These are phyloP conservation scores for Aspergillus latus DNA, from an alignment of 2,329 filamentous ascomycete genomes.

Conservation along the genomic window DNA sequence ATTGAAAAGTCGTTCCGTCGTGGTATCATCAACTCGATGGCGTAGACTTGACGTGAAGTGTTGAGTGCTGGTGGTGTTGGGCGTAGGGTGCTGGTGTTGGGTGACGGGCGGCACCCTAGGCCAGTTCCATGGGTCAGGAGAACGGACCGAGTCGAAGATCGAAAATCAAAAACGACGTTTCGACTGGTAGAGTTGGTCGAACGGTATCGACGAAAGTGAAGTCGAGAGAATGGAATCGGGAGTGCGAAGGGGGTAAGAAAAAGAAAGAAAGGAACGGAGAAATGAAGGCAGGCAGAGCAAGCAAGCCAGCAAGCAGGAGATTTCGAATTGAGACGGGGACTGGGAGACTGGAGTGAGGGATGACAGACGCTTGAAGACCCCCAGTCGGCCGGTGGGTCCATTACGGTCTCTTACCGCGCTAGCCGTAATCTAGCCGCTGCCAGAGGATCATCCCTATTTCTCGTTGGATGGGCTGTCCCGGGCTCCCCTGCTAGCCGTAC, in stretches of 20 bases:
- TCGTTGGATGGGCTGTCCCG: background rate
- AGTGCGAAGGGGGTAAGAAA: background rate
- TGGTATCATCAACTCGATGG: constrained; percentile 14
- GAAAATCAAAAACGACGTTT: background rate
- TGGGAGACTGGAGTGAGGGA: constrained; percentile 2
- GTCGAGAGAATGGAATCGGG: background rate
- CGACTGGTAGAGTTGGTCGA: background rate
- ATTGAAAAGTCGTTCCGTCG: constrained; percentile 15
- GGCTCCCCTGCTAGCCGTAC: background rate
- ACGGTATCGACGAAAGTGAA: background rate
- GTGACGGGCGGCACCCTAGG: constrained; percentile 10
- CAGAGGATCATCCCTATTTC: background rate
- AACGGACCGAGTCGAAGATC: background rate
- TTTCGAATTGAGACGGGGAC: background rate
- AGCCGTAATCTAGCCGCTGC: background rate
- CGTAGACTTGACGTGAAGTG: background rate
- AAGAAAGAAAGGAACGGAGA: constrained; percentile 4
- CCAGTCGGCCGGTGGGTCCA: background rate
- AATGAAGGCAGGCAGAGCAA: constrained; percentile 3
- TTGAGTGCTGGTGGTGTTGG: background rate
- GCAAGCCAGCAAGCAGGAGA: background rate
- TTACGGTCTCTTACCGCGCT: constrained; percentile 6
- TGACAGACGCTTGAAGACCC: background rate
- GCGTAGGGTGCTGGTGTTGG: background rate
- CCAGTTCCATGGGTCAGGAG: constrained; percentile 16